These are phyloP conservation scores for Aspergillus sp. DNA, from an alignment of 2,329 filamentous ascomycete species.

Conservation along the genomic window DNA sequence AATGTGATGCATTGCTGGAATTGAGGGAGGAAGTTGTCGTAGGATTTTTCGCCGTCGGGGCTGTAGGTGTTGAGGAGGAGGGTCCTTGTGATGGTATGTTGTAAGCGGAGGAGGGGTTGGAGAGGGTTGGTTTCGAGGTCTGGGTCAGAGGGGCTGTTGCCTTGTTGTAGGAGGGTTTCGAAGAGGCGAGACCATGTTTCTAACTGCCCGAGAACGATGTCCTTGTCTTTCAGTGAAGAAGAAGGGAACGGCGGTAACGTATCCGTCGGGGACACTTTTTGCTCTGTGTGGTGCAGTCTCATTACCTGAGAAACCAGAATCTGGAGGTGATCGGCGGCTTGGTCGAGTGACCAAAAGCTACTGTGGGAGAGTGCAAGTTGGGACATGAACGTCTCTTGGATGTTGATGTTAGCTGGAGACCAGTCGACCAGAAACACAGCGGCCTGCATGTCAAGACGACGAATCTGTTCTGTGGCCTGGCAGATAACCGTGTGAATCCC, in stretches of 20 bases:
- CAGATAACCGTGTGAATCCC: conserved; percentile 21
- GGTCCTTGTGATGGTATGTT: background rate
- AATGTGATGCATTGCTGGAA: background rate
- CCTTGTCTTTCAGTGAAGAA: background rate
- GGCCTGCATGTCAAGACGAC: conserved; percentile 39
- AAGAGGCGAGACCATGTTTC: background rate
- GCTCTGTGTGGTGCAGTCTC: background rate
- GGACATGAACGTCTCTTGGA: background rate
- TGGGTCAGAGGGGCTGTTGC: background rate
- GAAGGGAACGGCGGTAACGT: background rate
- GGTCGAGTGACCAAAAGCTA: background rate
- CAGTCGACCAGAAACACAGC: conserved; percentile 31
- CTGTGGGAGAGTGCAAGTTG: background rate
- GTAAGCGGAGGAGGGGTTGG: background rate
- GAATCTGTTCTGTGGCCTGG: conserved; percentile 36
- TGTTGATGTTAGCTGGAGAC: background rate
- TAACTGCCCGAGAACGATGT: background rate
- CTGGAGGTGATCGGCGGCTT: background rate
- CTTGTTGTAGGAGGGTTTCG: background rate
- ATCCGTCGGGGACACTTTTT: background rate
- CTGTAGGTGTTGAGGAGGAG: background rate
- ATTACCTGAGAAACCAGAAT: background rate
- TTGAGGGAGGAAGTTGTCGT: background rate
- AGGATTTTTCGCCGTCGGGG: background rate
- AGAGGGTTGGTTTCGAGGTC: background rate